phyloP scores from a whole-genome alignment of 2,329 filamentous ascomycete genomes.

The Trichoderma hamatum region DNA sequence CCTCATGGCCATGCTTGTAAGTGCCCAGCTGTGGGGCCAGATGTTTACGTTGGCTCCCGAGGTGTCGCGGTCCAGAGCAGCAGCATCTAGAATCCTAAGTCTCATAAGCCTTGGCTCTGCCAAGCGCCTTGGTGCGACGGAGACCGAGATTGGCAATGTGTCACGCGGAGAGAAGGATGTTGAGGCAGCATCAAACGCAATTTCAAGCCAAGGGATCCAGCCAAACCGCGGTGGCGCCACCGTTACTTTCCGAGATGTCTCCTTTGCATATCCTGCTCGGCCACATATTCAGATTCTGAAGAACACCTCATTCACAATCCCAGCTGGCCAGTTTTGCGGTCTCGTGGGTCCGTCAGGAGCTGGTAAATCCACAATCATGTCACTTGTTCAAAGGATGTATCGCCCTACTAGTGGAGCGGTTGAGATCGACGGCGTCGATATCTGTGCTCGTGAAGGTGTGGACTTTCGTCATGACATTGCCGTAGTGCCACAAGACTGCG shows the following conservation, averaged over 20 bases:
- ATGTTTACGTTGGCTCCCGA: conserved; percentile 77
- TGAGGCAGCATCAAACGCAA: conserved; percentile 43
- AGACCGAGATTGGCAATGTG: conserved; percentile 24
- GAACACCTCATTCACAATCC: conserved; percentile 58
- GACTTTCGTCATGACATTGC: conserved; percentile 57
- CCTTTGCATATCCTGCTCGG: conserved; percentile 67
- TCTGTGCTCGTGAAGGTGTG: conserved; percentile 46
- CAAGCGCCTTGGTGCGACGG: conserved; percentile 30
- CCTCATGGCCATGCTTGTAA: conserved; percentile 70
- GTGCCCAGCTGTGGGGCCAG: conserved; percentile 72
- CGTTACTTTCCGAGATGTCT: conserved; percentile 60
- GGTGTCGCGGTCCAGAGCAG: conserved; percentile 66
- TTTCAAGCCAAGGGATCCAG: background rate
- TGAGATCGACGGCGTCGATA: conserved; percentile 51
- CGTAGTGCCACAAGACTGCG: conserved; percentile 60
- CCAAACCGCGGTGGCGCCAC: conserved; percentile 44
- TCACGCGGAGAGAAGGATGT: conserved; percentile 39
- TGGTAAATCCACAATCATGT: conserved; percentile 68
- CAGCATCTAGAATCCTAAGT: conserved; percentile 60
- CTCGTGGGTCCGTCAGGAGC: conserved; percentile 68
- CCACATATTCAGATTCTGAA: conserved; percentile 60
- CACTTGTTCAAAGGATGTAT: conserved; percentile 57
- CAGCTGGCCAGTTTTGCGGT: conserved; percentile 63
- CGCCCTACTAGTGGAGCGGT: conserved; percentile 46
- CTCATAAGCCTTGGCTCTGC: conserved; percentile 51